Conservation (phyloP, 2,329 filamentous ascomycete species). For the Ceratocystis huliohia region DNA sequence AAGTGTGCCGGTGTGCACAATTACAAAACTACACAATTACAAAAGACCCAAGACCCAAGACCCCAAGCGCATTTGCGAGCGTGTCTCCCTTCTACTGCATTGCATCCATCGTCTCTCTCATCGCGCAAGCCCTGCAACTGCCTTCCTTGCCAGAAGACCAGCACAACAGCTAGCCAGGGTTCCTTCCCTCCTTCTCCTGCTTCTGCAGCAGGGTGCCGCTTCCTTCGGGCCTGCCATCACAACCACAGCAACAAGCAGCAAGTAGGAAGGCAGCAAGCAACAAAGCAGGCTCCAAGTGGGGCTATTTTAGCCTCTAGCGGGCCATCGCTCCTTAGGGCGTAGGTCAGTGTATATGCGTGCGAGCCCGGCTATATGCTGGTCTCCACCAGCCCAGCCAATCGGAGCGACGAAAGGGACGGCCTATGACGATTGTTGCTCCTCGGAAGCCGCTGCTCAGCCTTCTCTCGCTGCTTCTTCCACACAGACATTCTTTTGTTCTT, state of each 20-base stretch:
- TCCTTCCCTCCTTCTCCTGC: no score
- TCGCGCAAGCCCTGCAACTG: not conserved
- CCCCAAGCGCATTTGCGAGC: not conserved
- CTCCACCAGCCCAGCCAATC: not conserved
- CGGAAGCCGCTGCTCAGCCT: not conserved
- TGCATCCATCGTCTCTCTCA: not conserved
- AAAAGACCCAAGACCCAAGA: no score
- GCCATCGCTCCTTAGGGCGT: not conserved
- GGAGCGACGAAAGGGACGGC: not conserved
- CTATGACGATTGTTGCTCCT: conserved; percentile 8
- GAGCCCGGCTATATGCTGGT: not conserved
- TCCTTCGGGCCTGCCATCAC: conserved; percentile 12
- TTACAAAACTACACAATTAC: no score
- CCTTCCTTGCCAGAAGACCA: not conserved
- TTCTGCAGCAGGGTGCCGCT: not conserved
- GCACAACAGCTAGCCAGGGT: not conserved
- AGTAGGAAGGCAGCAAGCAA: not conserved
- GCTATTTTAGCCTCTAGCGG: conserved; percentile 5
- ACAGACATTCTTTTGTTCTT: not conserved
- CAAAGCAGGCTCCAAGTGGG: conserved; percentile 1
- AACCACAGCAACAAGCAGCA: not conserved
- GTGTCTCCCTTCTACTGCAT: not conserved
- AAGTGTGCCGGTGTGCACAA: no score
- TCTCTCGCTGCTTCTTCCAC: not conserved
- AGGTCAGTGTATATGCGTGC: not conserved